Base-by-base conservation (phyloP, 2,329 filamentous ascomycete species). In the Cryphonectria radicalis region DNA sequence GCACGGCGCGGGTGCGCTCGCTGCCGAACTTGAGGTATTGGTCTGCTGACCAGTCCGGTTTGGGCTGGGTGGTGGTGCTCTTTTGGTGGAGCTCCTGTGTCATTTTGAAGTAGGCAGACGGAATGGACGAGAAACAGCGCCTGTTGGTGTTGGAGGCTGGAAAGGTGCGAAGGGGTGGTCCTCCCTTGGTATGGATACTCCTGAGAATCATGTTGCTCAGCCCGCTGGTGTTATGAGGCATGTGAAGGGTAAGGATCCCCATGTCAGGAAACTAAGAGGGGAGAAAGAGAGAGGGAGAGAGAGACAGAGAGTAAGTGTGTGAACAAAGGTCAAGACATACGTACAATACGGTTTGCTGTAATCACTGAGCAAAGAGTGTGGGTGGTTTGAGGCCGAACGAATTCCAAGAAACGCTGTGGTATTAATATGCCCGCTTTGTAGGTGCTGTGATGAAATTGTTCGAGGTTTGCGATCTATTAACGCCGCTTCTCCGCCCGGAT, bases 11-110 rank as follows among this genome's bases (percentile, higher is more conserved):
- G 0, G 86, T 89, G 70, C 88, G 84, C 67, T 89, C 84, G 66
- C 80, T 78, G 73, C 79, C 77, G 74, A 89, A 90, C 72, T 88
- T 87, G 72, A 88, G 81, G 76, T 90, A 90, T 76, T 88, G 87
- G 3, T 79, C 75, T 57, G 88, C 85, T n/a, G 82, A 87, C 88
- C 88, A 90, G 78, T 86, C 83, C 19, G 63, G 7, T 7, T 3
- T 35, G 25, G 42, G 40, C 22, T 63, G 68, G 22, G 63, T 19
- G 22, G 40, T 55, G 50, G 66, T 67, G 17, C 53, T 65, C 19
- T 65, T 17, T 50, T 46, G 42, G 19, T 55, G 42, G 19, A 66
- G 67, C 25, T 68, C 40, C 13, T 68, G 40, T 14, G 69, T 57
- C 66, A 66, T 71, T 37, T 37, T 66, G 40, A 71, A 69, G 65